Evolutionary conservation across 2,329 filamentous ascomycete species (phyloP).

Genomic region (Parastagonospora avenae): DNA sequence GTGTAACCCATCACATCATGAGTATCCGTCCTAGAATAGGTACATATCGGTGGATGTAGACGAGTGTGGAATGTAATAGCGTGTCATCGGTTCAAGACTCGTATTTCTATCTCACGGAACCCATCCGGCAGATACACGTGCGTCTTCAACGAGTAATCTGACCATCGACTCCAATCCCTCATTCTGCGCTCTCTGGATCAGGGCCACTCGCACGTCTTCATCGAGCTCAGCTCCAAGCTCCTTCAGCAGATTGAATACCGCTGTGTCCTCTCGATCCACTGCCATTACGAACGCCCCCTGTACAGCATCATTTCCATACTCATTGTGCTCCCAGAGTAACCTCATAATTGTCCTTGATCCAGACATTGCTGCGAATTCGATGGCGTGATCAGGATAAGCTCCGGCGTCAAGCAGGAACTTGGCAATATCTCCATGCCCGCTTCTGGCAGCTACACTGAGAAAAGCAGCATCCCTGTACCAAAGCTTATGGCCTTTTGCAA

Average conservation of each 20-base stretch:
- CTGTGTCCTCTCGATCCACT: not conserved
- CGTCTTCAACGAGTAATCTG: not conserved
- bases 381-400: not conserved
- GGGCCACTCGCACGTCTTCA: not conserved
- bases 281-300: slow-evolving; percentile 22
- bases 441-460: not conserved
- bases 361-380: slow-evolving; percentile 4
- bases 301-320: slow-evolving; percentile 1
- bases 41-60: no score
- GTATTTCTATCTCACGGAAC: not conserved
- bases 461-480: not conserved
- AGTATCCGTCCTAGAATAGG: no score
- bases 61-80: no score
- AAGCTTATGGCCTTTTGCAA: not conserved
- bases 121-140: not conserved
- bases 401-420: slow-evolving; percentile 1
- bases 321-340: slow-evolving; percentile 1
- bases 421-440: not conserved
- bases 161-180: not conserved
- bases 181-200: not conserved
- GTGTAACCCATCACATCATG: no score
- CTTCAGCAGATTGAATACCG: not conserved
- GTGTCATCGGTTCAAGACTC: no score
- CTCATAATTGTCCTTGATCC: slow-evolving; percentile 3
- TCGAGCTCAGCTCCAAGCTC: not conserved